A percentile compares a stretch with the other conserved stretches of the same genome.
Evolutionary conservation across 176 grass and related monocot species (phyloP).

Genomic region (Musa schizocarpa): DNA sequence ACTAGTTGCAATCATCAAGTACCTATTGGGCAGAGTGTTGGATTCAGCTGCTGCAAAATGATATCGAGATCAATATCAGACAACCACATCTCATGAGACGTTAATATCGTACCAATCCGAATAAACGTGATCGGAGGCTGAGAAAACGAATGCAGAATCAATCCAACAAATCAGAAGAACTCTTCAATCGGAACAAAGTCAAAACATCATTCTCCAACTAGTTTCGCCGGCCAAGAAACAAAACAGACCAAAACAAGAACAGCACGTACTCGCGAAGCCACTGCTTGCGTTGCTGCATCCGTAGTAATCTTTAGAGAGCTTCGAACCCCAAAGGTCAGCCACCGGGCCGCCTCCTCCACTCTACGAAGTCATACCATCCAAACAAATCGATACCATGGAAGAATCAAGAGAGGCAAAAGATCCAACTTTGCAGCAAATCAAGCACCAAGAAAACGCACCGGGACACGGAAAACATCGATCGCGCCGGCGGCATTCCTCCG

Average conservation of each 20-base stretch:
- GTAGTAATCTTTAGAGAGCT: slow-evolving; percentile 48
- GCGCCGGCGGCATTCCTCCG: slow-evolving; percentile 41
- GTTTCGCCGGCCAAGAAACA: background rate
- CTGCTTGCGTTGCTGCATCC: slow-evolving; percentile 73
- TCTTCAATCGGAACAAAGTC: background rate
- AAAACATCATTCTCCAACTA: background rate
- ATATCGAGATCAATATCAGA: background rate
- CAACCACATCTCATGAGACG: no score
- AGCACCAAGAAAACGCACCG: slow-evolving; percentile 25
- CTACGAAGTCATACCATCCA: slow-evolving; percentile 28
- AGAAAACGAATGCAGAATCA: background rate
- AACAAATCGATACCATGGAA: background rate
- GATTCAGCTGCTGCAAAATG: slow-evolving; percentile 56
- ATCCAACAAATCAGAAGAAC: background rate
- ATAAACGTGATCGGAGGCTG: background rate
- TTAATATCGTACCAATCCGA: no score
- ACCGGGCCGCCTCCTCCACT: slow-evolving; percentile 43
- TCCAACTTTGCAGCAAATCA: background rate
- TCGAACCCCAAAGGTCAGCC: slow-evolving; percentile 57
- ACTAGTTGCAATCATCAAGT: slow-evolving; percentile 93
- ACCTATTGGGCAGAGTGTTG: slow-evolving; percentile 47
- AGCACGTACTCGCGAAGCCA: slow-evolving; percentile 41
- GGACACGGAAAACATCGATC: slow-evolving; percentile 40
- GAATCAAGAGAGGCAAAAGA: background rate
- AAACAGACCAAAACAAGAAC: slow-evolving; percentile 5